Evolutionary conservation across 129 eudicot species (phyloP), one percentile per base, ranked within the genome.

Genomic region (Helichrysum umbraculigerum): DNA sequence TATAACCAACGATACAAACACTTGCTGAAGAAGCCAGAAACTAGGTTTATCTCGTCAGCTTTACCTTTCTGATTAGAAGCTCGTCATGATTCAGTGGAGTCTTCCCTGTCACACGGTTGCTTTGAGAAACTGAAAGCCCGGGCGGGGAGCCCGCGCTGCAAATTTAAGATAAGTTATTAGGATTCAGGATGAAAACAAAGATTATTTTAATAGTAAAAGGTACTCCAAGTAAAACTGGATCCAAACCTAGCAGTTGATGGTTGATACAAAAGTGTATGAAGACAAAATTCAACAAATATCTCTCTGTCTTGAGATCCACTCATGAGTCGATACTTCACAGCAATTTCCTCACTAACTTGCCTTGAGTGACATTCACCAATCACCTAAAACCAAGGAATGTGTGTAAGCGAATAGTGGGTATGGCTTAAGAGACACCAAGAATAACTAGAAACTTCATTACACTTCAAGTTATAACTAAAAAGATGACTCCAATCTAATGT

Each of bases 201-300:
- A 37, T 29, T 20, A 63, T 33, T 66, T 65, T 11, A 28, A 71
- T 68, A 29, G 68, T 62, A 12, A 30, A 76, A 39, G 37, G 12
- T 56, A 41, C 59, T 33, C 59, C n/a, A 22, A 79, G 52, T 60
- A 8, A 60, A 52, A 81, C 41, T 4, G 34, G 82, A 83, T 71
- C 61, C 79, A 71, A 68, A 93, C 98, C 97, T 81, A 77, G 85
- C 86, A 81, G 91, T 73, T 54, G 91, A 73, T 65, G 91, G 86
- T 66, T 93, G 97, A 83, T 90, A 93, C 66, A 93, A 79, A 76
- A 93, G 79, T 50, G 89, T 83, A 25, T 90, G 96, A 47, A 90
- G 93, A 80, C 97, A 88, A 84, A 93, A 93, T 35, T 93, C 98
- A 70, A 79, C 86, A 83, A 93, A 93, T 80, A 90, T 82, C 67